These are phyloP conservation scores for Syzygium jambos DNA, from an alignment of 345 rosid genomes.

Conservation along the genomic window DNA sequence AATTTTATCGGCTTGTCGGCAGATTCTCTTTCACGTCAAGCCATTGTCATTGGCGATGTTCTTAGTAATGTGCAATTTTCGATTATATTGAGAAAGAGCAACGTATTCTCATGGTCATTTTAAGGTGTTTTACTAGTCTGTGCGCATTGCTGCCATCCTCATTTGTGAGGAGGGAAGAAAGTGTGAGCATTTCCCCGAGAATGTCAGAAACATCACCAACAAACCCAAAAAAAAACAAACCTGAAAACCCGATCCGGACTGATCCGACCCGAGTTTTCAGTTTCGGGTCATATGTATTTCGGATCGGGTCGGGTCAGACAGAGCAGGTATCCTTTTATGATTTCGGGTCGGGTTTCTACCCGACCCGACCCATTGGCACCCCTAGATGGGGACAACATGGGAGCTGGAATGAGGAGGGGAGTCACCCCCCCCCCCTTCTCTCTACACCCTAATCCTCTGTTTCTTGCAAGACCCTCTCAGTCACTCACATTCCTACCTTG, in stretches of 20 bases:
- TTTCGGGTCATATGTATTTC: too few relatives aligned
- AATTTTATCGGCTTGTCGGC: neutral
- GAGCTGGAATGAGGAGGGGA: neutral
- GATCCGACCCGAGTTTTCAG: too few relatives aligned
- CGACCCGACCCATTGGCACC: too few relatives aligned
- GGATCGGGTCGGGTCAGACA: too few relatives aligned
- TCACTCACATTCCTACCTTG: neutral
- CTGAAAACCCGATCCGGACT: too few relatives aligned
- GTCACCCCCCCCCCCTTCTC: neutral
- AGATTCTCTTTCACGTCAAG: neutral
- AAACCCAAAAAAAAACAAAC: too few relatives aligned
- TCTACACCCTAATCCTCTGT: neutral
- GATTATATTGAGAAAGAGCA: neutral
- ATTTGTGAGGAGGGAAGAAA: too few relatives aligned
- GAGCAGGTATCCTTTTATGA: too few relatives aligned
- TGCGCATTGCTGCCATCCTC: constrained; percentile 93
- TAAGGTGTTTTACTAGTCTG: constrained; percentile 46
- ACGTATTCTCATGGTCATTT: neutral
- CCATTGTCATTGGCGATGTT: neutral
- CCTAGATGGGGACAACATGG: accelerated
- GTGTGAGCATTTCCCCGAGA: too few relatives aligned
- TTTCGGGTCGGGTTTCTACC: too few relatives aligned
- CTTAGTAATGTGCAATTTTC: neutral
- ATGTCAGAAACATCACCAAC: too few relatives aligned
- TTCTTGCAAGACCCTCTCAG: neutral